phyloP scores from a whole-genome alignment of 2,329 filamentous ascomycete genomes.

The Monilinia laxa region DNA sequence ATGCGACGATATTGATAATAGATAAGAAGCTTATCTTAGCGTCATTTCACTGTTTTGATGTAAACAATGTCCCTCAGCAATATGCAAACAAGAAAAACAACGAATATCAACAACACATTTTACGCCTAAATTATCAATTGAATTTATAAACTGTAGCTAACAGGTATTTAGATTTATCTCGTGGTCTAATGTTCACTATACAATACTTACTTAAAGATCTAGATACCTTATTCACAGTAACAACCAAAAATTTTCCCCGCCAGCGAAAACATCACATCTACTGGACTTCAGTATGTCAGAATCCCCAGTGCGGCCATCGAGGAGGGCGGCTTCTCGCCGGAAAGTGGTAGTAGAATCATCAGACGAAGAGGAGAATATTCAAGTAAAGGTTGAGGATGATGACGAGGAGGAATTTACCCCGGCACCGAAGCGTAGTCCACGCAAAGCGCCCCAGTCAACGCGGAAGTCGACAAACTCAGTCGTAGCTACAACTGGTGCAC shows the following conservation, averaged over 20 bases:
- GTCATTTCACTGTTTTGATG: constrained; percentile 24
- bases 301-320: constrained; percentile 54
- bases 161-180: background rate
- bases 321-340: constrained; percentile 63
- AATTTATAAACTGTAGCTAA: background rate
- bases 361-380: constrained; percentile 71
- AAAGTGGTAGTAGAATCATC: constrained; percentile 74
- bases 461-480: constrained; percentile 45
- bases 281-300: constrained; percentile 29
- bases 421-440: constrained; percentile 53
- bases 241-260: constrained; percentile 16
- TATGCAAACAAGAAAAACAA: constrained; percentile 19
- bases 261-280: constrained; percentile 21
- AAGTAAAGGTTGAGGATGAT: constrained; percentile 59
- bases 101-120: constrained; percentile 4
- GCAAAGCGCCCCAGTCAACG: constrained; percentile 54
- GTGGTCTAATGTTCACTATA: background rate
- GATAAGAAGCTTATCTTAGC: constrained; percentile 33
- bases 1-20: constrained; percentile 17
- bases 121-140: constrained; percentile 3
- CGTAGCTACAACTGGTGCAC: constrained; percentile 33
- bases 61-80: constrained; percentile 22
- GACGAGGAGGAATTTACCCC: constrained; percentile 73
- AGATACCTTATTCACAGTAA: background rate
- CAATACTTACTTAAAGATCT: constrained; percentile 2